Base-by-base conservation (phyloP, 2,329 filamentous ascomycete species). In the Aspergillus japonicus region DNA sequence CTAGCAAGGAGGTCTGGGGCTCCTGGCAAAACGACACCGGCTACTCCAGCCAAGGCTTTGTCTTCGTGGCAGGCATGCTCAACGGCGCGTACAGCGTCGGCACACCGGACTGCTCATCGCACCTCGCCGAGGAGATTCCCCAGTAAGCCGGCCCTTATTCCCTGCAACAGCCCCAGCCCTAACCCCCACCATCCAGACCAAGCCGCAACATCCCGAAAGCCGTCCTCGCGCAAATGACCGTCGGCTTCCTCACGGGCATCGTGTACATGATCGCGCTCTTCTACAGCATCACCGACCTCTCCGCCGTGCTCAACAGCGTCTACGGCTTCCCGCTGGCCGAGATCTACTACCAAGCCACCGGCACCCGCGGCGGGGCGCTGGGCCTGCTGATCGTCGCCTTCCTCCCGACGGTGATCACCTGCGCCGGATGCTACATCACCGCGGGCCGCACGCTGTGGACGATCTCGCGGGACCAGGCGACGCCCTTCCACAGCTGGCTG, bases 81-180 rank as follows among this genome's bases (percentile, higher is more conserved):
- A 91, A 91, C 66, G 88, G 87, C 11, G 88, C 88, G 3, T 91
- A 85, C 69, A 83, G 85, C 49, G 84, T 90, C 11, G 89, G 87
- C 6, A 84, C 85, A 1, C 84, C 87, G 0, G 88, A 91, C 68
- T 84, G 85, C 51, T 83, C 86, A 1, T 84, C 84, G 1, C 88
- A 89, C 68, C 71, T 89, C 47, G 83, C 85, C 0, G 87, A 90
- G 70, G 87, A 89, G 70, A 87, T 89, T 47, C 85, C 77, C 11
- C 69, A 71, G 71, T 75, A 63, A 61, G 66, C 33, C 33, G 11
- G 2, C 10, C 33, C 53, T 29, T 31, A 24, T 16, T 11, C 50
- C 29, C 11, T 12, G 6, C 21, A 19, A 21, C 31, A 16, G 3
- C n/a, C 10, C 21, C 44, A 11, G 12, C 33, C 8, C 12, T 33